Conservation (phyloP, 1,284 basidiomycete genomes). For the Cutaneotrichosporon sp. region DNA sequence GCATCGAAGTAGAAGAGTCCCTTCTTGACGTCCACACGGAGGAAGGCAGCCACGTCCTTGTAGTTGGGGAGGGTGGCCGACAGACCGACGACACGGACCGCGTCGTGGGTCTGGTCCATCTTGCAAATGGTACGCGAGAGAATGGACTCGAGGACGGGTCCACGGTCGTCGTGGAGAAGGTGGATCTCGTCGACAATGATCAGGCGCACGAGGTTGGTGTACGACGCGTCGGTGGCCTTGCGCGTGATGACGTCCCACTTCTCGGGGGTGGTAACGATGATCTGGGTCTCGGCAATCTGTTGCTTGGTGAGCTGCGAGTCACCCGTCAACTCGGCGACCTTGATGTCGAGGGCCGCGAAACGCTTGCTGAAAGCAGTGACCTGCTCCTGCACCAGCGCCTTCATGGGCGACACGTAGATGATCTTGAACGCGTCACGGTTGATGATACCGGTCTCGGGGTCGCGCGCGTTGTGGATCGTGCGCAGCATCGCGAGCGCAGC, state of each 20-base stretch:
- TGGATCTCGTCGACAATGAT: conserved; percentile 99
- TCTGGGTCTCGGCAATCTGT: conserved; percentile 95
- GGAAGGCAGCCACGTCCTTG: conserved; percentile 97
- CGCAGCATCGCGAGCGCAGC: conserved; percentile 92
- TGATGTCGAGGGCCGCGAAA: conserved; percentile 77
- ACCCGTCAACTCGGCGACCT: conserved; percentile 93
- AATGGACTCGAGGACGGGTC: conserved; percentile 93
- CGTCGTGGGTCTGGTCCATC: conserved; percentile 92
- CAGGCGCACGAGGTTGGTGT: conserved; percentile 94
- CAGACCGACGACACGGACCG: conserved; percentile 90
- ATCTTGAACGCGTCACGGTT: conserved; percentile 94
- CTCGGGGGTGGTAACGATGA: conserved; percentile 98
- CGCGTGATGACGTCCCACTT: conserved; percentile 99
- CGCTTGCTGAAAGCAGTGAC: conserved; percentile 90
- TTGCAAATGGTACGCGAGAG: conserved; percentile 87
- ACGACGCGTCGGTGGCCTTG: conserved; percentile 94
- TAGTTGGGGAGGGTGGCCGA: conserved; percentile 98
- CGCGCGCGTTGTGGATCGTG: conserved; percentile 79
- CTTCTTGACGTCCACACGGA: conserved; percentile 88
- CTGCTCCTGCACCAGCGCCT: conserved; percentile 96
- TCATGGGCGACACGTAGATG: conserved; percentile 99
- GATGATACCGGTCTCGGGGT: conserved; percentile 79
- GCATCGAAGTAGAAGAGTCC: conserved; percentile 98
- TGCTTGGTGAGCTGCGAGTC: conserved; percentile 98
- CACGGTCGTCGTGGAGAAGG: conserved; percentile 95